A percentile compares a stretch with the other conserved stretches of the same genome.
Conservation (phyloP, 371 early-diverging fungal species). For the Blakeslea trispora region DNA sequence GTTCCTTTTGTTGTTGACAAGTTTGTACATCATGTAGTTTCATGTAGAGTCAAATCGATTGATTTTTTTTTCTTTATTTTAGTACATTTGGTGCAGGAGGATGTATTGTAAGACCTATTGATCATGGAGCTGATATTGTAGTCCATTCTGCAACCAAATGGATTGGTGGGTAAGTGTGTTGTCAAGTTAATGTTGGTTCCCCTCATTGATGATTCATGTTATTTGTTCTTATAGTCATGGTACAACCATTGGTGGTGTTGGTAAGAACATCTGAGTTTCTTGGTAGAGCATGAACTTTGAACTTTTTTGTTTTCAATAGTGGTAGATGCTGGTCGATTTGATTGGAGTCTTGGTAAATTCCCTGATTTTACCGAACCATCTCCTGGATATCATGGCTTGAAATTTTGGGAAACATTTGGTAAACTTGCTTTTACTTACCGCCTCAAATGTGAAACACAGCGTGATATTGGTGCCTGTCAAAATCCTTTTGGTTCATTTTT, state of each 20-base stretch:
- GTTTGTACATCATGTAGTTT: neutral
- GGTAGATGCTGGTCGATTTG: constrained; percentile 83
- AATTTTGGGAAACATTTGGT: constrained; percentile 83
- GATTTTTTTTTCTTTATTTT: constrained; percentile 46
- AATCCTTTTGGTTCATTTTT: constrained; percentile 88
- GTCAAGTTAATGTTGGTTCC: too few relatives aligned
- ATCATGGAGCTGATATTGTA: constrained; percentile 91
- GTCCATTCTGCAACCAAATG: constrained; percentile 91
- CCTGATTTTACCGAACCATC: constrained; percentile 85
- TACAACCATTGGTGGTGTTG: constrained; percentile 83
- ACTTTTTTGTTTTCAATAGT: constrained; percentile 17
- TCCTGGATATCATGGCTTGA: constrained; percentile 82
- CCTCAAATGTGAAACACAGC: constrained; percentile 77
- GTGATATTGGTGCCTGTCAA: constrained; percentile 79
- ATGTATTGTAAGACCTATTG: constrained; percentile 82
- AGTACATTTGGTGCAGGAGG: constrained; percentile 94
- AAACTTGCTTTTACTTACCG: constrained; percentile 73
- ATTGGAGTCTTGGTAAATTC: constrained; percentile 88
- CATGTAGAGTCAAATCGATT: too few relatives aligned
- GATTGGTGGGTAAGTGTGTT: constrained; percentile 62
- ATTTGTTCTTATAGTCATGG: constrained; percentile 64
- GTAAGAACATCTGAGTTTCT: constrained; percentile 24
- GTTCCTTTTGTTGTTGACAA: constrained; percentile 85
- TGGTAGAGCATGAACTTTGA: too few relatives aligned
- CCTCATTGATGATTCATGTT: too few relatives aligned